Conservation (phyloP, 805 yeast genomes). For the Jamesozyma piceae region DNA sequence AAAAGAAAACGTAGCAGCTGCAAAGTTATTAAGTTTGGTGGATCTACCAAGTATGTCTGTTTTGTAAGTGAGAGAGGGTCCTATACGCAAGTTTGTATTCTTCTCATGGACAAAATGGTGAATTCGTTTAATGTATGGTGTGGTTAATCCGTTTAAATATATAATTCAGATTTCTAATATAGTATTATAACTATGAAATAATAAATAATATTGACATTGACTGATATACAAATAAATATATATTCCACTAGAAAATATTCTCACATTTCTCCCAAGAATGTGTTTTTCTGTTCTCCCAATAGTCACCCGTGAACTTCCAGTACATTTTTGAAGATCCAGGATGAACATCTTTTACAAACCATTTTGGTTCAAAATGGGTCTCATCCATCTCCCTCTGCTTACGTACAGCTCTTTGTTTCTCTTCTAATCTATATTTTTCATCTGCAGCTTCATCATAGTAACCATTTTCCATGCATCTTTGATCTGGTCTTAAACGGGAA, state of each 20-base stretch:
- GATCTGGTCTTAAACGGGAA: slow-evolving; percentile 92
- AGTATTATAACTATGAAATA: background rate
- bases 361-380: slow-evolving; percentile 51
- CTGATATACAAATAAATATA: too few relatives aligned
- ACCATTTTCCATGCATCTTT: slow-evolving; percentile 97
- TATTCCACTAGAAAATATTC: slow-evolving; percentile 53
- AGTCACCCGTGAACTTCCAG: slow-evolving; percentile 62
- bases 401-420: slow-evolving; percentile 79
- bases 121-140: too few relatives aligned
- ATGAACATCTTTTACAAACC: slow-evolving; percentile 62
- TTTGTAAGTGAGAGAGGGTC: too few relatives aligned
- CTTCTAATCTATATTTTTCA: slow-evolving; percentile 79
- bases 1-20: too few relatives aligned
- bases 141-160: too few relatives aligned
- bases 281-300: slow-evolving; percentile 63
- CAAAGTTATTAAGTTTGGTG: too few relatives aligned
- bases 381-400: slow-evolving; percentile 51
- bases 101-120: too few relatives aligned
- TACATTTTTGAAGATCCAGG: slow-evolving; percentile 69
- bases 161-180: too few relatives aligned
- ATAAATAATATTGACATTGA: too few relatives aligned
- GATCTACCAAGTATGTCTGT: too few relatives aligned
- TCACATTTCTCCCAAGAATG: slow-evolving; percentile 42
- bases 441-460: slow-evolving; percentile 74
- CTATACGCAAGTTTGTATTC: too few relatives aligned